Base-by-base conservation (phyloP, 148 eudicot genomes). In the Dysphania ambrosioides region DNA sequence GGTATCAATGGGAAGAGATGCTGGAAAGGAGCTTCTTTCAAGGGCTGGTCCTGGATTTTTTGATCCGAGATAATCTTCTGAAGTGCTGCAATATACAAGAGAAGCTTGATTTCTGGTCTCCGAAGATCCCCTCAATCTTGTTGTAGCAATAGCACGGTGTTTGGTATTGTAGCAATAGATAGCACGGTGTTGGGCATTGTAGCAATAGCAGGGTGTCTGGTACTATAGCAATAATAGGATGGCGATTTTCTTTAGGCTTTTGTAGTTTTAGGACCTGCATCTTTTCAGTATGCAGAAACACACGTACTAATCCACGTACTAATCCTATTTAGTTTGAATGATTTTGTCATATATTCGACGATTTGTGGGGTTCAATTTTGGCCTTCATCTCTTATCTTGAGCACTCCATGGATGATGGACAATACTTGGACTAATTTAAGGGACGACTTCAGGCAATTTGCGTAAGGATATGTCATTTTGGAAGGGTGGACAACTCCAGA, bases 1-100 rank as follows among this genome's bases (percentile, higher is more conserved):
- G 98, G 75, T 94, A 41, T 73, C 60, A 35, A 87, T 94, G 93
- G 98, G 97, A 42, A 83, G 86, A 58, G 98, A 94, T 79, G 98
- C 98, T 35, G 98, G 98, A 32, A 72, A 91, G 65, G 98, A 94
- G 82, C 96, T 94, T 62, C 96, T 90, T 35, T 81, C 87, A 16
- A 82, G 77, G 47, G 98, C 93, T 23, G 98, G 98, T 72, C 89
- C 97, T 6, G 88, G 92, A 6, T 94, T 94, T 80, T 91, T 94
- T 76, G 85, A 89, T 79, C 81, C 85, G 49, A 86, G 82, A 80
- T 82, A 79, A 83, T 66, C n/a, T 65, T 71, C 2, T 23, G 10
- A 30, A 56, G 26, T 57, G n/a, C 27, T 58, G 41, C 73, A 47
- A 47, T 15, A 47, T 47, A 13, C 21, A 47, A 47, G 53, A 47